Conservation (phyloP, 1,284 basidiomycete species). For the Exobasidium cylindrosporum region DNA sequence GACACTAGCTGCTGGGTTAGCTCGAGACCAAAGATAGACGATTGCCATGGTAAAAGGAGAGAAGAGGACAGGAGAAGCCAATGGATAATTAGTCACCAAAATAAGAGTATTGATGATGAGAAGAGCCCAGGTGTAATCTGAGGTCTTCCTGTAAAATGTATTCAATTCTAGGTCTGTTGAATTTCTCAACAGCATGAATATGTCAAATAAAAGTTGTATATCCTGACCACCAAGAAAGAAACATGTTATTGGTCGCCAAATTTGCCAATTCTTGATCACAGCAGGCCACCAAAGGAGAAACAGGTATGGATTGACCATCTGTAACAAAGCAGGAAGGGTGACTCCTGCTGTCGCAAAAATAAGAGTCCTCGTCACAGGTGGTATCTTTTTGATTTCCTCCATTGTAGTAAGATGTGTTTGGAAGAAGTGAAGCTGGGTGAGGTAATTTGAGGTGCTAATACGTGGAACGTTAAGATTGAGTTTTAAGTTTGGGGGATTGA, state of each 20-base stretch:
- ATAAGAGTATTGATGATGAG: conserved; percentile 36
- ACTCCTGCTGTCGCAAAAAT: conserved; percentile 65
- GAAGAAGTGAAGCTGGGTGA: no score
- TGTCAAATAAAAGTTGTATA: conserved; percentile 42
- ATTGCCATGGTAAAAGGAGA: conserved; percentile 69
- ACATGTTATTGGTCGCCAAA: conserved; percentile 74
- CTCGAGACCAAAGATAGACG: conserved; percentile 36
- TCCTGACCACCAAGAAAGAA: conserved; percentile 67
- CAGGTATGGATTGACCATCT: conserved; percentile 63
- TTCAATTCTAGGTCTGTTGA: conserved; percentile 39
- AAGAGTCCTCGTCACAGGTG: conserved; percentile 75
- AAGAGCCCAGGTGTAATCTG: conserved; percentile 44
- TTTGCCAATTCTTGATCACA: conserved; percentile 60
- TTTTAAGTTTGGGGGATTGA: no score
- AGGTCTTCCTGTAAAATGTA: conserved; percentile 35
- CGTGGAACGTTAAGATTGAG: no score
- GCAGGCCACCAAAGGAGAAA: conserved; percentile 63
- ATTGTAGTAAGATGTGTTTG: no score
- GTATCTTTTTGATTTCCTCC: conserved; percentile 63
- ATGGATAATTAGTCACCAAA: conserved; percentile 65
- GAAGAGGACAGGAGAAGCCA: conserved; percentile 64
- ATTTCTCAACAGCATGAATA: conserved; percentile 40
- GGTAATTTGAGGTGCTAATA: no score
- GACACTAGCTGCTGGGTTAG: conserved; percentile 32
- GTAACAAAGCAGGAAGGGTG: conserved; percentile 65